These are phyloP conservation scores for Blastomyces parvus DNA, from an alignment of 2,329 filamentous ascomycete genomes.

Conservation along the genomic window DNA sequence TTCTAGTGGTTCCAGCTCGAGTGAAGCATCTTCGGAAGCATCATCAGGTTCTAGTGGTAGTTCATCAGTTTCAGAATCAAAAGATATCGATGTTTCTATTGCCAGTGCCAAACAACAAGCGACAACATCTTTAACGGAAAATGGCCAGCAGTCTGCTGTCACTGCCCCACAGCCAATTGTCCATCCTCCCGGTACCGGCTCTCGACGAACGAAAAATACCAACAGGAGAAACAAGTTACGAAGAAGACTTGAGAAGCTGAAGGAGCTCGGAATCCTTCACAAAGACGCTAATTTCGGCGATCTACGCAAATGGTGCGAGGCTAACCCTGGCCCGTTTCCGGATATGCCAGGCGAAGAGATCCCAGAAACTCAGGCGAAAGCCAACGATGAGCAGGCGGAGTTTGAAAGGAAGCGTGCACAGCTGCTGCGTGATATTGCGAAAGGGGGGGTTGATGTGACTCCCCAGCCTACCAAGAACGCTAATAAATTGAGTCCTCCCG, in stretches of 20 bases:
- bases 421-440: constrained; percentile 43
- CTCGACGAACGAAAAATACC: constrained; percentile 42
- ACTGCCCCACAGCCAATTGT: constrained; percentile 14
- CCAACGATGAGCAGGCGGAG: constrained; percentile 29
- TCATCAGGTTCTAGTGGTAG: constrained; percentile 20
- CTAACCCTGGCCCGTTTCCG: constrained; percentile 17
- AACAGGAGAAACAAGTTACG: constrained; percentile 46
- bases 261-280: constrained; percentile 45
- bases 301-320: constrained; percentile 32
- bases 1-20: constrained; percentile 14
- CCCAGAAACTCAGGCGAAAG: constrained; percentile 8
- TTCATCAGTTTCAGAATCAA: constrained; percentile 20
- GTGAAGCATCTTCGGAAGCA: constrained; percentile 12
- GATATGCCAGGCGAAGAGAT: background rate
- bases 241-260: constrained; percentile 44
- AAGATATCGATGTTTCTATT: constrained; percentile 5
- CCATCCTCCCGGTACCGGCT: constrained; percentile 43
- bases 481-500: constrained; percentile 2
- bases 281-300: constrained; percentile 43
- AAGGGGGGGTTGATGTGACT: constrained; percentile 44
- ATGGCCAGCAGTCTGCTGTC: constrained; percentile 7
- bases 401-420: constrained; percentile 45
- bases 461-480: constrained; percentile 25
- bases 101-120: background rate
- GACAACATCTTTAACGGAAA: background rate